Evolutionary conservation across 257 asterid species (phyloP), one percentile per base, ranked within the genome.

Genomic region (Lycium ferocissimum): DNA sequence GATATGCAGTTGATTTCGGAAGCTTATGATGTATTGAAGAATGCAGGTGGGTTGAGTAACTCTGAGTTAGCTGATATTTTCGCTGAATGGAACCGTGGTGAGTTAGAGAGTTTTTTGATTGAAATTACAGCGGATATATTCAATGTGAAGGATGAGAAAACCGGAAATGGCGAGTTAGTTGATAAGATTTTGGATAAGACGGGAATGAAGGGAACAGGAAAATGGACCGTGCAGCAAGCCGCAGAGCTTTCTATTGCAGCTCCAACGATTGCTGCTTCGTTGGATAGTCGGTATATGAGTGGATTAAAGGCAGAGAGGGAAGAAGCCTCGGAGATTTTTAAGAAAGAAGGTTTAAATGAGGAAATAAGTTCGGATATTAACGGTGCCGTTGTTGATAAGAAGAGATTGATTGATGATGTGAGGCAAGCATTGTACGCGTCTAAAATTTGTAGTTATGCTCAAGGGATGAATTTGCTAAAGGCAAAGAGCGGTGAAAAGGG

Each of bases 151-250:
- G 99, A 95, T 86, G 88, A 85, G 0, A 86, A 87, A 20, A 80
- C 87, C 0, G 95, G 93, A 2, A 35, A 79, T 0, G 98, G 98
- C 43, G 92, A 91, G 82, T 85, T 95, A 83, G 97, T 95, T 18
- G 99, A 95, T 83, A 95, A 92, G 93, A 92, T 95, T 86, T 85
- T 95, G 89, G 99, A 95, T 81, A 95, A 94, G 85, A 95, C 99
- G 0, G 99, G 99, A 84, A 92, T 92, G 95, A 92, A 92, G 71
- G 95, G 95, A 18, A 92, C 99, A 0, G 99, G 99, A 6, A 95
- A 95, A 85, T 95, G 99, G 99, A 94, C 98, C 0, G 99, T 95
- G 70, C 99, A 95, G 93, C 98, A 95, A 87, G 99, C 99, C 0
- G 99, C 99, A 0, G 99, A 95, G 90, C 89, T 95, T 4, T 92